Conservation (phyloP, 352 stramenopile species). For the Globisporangium acanthophoron region DNA sequence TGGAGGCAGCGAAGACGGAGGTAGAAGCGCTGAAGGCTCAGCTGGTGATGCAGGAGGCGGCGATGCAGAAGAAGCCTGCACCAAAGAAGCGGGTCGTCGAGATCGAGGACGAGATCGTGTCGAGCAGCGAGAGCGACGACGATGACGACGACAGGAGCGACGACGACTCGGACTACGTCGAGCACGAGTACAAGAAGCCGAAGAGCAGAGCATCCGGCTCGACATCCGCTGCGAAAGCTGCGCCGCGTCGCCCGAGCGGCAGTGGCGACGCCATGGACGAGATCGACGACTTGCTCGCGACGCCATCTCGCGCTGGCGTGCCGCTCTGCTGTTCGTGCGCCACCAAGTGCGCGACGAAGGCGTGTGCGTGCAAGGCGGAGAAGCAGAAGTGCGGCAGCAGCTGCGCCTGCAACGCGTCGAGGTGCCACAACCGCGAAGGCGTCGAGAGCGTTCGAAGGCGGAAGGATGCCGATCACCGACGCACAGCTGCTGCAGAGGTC, state of each 20-base stretch:
- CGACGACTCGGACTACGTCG: constrained; percentile 65
- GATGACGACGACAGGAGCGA: constrained; percentile 45
- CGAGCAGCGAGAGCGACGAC: constrained; percentile 47
- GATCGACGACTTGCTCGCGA: constrained; percentile 48
- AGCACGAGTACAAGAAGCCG: constrained; percentile 29
- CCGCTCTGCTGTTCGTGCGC: constrained; percentile 55
- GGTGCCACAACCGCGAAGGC: constrained; percentile 48
- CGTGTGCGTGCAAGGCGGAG: constrained; percentile 52
- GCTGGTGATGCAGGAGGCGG: constrained; percentile 3
- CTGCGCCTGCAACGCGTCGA: constrained; percentile 50
- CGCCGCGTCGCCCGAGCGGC: neutral
- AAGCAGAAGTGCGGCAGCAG: constrained; percentile 31
- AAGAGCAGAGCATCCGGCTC: neutral
- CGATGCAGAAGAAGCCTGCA: constrained; percentile 26
- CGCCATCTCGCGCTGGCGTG: constrained; percentile 18
- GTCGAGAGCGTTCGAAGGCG: neutral
- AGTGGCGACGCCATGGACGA: constrained; percentile 35
- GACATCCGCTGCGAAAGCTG: neutral
- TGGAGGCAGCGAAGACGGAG: constrained; percentile 20
- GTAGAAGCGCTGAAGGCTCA: constrained; percentile 19
- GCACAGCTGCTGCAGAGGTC: neutral
- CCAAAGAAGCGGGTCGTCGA: constrained; percentile 29
- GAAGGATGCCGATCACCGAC: neutral
- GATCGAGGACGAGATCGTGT: constrained; percentile 43
- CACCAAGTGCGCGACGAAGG: constrained; percentile 72